Percentiles rank a stretch among this genome's conserved stretches.
Conservation (phyloP, 225 moss, liverwort and hornwort species). For the Polytrichum formosum region DNA sequence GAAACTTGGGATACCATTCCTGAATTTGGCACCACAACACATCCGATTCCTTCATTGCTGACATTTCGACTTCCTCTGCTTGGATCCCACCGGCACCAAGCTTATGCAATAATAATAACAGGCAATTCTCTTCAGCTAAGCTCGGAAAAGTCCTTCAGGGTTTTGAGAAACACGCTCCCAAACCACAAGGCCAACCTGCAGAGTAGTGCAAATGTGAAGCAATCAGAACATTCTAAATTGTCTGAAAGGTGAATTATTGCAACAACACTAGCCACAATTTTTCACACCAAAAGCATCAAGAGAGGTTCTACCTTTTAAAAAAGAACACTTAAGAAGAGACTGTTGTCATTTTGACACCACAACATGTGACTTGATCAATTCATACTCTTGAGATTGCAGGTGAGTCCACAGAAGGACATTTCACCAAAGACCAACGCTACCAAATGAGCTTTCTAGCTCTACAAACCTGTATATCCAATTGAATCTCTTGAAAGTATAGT, state of each 20-base stretch:
- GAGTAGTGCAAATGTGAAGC: slow-evolving; percentile 9
- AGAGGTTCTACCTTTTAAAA: not conserved
- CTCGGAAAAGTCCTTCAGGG: slow-evolving; percentile 18
- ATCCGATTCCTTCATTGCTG: slow-evolving; percentile 64
- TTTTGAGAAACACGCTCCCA: slow-evolving; percentile 28
- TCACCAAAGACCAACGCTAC: not conserved
- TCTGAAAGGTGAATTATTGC: slow-evolving; percentile 4
- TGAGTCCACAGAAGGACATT: too few species aligned
- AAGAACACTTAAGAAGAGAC: not conserved
- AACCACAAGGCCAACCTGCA: slow-evolving; percentile 35
- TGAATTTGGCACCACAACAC: slow-evolving; percentile 79
- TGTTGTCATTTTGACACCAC: not conserved
- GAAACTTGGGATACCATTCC: slow-evolving; percentile 87
- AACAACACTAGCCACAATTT: not conserved
- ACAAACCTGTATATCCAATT: not conserved
- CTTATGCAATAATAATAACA: too few species aligned
- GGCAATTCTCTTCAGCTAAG: too few species aligned
- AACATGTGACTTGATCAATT: not conserved
- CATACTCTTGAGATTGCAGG: too few species aligned
- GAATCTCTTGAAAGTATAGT: not conserved
- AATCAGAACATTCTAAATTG: slow-evolving; percentile 14
- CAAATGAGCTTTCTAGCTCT: not conserved
- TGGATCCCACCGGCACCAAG: too few species aligned
- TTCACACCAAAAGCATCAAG: not conserved
- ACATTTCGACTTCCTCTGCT: too few species aligned